phyloP scores from a whole-genome alignment of 768 basidiomycete species.

The Macrolepiota fuliginosa region DNA sequence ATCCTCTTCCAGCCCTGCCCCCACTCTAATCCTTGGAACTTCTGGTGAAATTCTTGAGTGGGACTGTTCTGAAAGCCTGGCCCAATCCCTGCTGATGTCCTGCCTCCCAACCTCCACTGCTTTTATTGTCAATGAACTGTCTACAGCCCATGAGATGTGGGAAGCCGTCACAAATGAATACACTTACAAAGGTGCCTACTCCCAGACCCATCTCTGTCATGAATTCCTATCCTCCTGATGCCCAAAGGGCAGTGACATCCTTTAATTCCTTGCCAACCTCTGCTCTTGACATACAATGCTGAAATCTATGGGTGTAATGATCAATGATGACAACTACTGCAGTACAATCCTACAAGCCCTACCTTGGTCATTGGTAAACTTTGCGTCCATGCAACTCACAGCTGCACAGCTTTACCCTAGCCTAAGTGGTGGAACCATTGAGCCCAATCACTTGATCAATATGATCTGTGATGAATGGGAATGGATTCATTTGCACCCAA shows the following conservation, averaged over 20 bases:
- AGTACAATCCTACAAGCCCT: not conserved
- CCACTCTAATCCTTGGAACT: no score
- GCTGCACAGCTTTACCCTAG: not conserved
- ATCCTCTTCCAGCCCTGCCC: no score
- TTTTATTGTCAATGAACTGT: not conserved
- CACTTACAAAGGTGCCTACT: conserved; percentile 29
- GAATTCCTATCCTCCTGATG: conserved; percentile 29
- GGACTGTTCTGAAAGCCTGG: not conserved
- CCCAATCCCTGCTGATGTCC: not conserved
- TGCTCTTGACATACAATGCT: conserved; percentile 21
- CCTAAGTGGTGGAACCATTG: not conserved
- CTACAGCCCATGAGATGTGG: conserved; percentile 21
- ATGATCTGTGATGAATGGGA: not conserved
- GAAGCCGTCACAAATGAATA: conserved; percentile 27
- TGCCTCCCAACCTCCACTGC: not conserved
- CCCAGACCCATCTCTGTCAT: conserved; percentile 24
- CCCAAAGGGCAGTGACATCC: conserved; percentile 24
- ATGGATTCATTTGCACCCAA: not conserved
- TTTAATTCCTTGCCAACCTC: conserved; percentile 25
- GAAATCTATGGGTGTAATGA: conserved; percentile 18
- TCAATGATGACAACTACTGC: not conserved
- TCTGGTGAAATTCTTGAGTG: not conserved
- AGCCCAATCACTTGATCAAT: not conserved
- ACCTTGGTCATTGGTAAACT: not conserved
- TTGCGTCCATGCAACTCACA: not conserved